Evolutionary conservation across 768 basidiomycete species (phyloP).

Genomic region (Suillus sp.): DNA sequence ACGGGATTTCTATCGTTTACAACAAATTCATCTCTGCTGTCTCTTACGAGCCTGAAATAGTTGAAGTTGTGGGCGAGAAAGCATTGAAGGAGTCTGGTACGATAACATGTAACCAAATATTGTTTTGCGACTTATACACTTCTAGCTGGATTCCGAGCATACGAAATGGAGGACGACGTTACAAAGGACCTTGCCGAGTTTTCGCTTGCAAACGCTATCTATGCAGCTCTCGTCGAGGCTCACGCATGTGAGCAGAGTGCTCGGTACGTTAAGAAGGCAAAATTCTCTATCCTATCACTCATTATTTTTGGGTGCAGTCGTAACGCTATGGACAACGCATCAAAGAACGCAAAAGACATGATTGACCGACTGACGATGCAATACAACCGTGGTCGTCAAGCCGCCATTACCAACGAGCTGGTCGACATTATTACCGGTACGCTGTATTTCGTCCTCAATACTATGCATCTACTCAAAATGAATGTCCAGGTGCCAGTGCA

Average conservation of each 20-base stretch:
- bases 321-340: slow-evolving; percentile 99
- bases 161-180: slow-evolving; percentile 97
- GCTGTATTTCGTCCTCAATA: slow-evolving; percentile 23
- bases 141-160: slow-evolving; percentile 85
- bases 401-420: slow-evolving; percentile 94
- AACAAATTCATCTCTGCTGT: slow-evolving; percentile 89
- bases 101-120: slow-evolving; percentile 32
- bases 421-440: slow-evolving; percentile 90
- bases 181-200: slow-evolving; percentile 95
- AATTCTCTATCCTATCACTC: slow-evolving; percentile 6
- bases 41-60: slow-evolving; percentile 78
- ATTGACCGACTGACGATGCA: slow-evolving; percentile 85
- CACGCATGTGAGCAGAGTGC: slow-evolving; percentile 95
- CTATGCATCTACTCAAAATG: not conserved
- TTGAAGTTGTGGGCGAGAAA: slow-evolving; percentile 82
- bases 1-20: slow-evolving; percentile 79
- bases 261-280: slow-evolving; percentile 51
- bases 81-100: slow-evolving; percentile 78
- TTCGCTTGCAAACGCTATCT: slow-evolving; percentile 95
- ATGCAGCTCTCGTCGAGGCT: slow-evolving; percentile 89
- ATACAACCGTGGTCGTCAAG: slow-evolving; percentile 98
- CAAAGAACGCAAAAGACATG: slow-evolving; percentile 98
- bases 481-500: slow-evolving; percentile 47
- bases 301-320: slow-evolving; percentile 46
- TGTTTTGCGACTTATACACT: slow-evolving; percentile 10